A percentile compares a stretch with the other conserved stretches of the same genome.
Conservation (phyloP, 2,329 filamentous ascomycete species). For the Xylaria arbuscula region DNA sequence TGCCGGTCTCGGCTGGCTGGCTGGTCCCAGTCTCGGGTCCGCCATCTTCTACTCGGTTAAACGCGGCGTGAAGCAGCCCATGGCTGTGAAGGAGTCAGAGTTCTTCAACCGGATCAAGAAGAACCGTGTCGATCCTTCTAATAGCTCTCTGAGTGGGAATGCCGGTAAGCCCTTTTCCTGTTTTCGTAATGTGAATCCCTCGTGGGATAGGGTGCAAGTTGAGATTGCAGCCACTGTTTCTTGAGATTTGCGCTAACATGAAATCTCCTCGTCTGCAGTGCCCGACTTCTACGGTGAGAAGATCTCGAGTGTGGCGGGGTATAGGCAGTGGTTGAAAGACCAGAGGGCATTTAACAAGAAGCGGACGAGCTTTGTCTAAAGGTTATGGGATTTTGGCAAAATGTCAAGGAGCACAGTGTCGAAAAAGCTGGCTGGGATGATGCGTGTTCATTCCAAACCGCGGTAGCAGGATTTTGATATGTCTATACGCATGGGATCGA, state of each 20-base stretch:
- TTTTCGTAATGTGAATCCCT: neutral
- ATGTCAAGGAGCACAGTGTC: neutral
- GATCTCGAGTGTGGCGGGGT: conserved; percentile 91
- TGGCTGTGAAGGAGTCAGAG: conserved; percentile 88
- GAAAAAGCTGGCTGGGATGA: conserved; percentile 8
- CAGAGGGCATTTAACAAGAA: conserved; percentile 97
- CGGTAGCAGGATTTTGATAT: conserved; percentile 30
- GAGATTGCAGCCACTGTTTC: neutral
- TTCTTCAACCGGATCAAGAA: conserved; percentile 94
- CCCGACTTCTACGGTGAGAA: conserved; percentile 99
- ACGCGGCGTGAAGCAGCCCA: conserved; percentile 75
- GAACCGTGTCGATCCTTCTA: conserved; percentile 89
- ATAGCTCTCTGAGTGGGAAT: conserved; percentile 84
- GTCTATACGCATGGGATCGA: conserved; percentile 32
- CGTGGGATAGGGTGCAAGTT: neutral
- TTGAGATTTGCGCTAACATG: conserved; percentile 1
- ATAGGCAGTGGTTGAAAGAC: conserved; percentile 96
- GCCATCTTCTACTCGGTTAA: conserved; percentile 82
- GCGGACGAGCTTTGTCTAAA: conserved; percentile 71
- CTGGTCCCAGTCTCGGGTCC: conserved; percentile 85
- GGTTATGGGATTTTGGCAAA: conserved; percentile 41
- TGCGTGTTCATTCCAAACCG: conserved; percentile 24
- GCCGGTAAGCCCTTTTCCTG: conserved; percentile 63
- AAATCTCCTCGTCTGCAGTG: conserved; percentile 57
- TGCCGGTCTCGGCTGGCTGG: conserved; percentile 86